Base-by-base conservation (phyloP, 2,329 filamentous ascomycete genomes). In the Penicillium sp. region DNA sequence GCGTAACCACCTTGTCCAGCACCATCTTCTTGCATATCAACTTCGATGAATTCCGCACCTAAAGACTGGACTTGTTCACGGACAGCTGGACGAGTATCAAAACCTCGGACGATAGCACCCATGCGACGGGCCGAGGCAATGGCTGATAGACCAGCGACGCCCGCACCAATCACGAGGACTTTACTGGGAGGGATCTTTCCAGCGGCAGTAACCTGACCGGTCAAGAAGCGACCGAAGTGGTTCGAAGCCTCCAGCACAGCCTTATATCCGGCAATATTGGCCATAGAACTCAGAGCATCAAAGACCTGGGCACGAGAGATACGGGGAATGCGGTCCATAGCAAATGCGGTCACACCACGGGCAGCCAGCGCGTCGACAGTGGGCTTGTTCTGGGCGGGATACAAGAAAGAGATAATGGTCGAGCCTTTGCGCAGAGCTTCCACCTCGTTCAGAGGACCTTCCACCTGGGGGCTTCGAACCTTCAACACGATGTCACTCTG, bases 261-360 rank as follows among this genome's bases (percentile, higher is more conserved):
- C 72, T 95, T 95, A 75, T 96, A 96, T 0, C 91, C 91, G 20
- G 90, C 89, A 74, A 95, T 95, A 63, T 95, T 95, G 54, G 91
- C 90, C 91, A 95, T 95, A 9, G 89, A 94, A 69, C 89, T 91
- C 46, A 95, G 78, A 0, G 90, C 90, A 72, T 95, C 90, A 63
- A 95, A 95, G 0, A 89, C 85, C 68, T 95, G 91, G 1, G 91
- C 90, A 42, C 91, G 83, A 1, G 90, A 95, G 62, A 95, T 95
- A 36, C 91, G 85, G 14, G 91, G 91, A 46, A 96, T 87, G 84
- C 92, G 87, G 67, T 96, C 91, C 90, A 96, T 95, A 20, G 91
- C 90, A 67, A 96, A 94, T 14, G 83, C 77, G 0, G 89, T 95
- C 2, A 86, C 84, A 25, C 87, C 86, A 44, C 83, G 83, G 33